Evolutionary conservation across 805 yeast genomes (phyloP).

Genomic region (Pichia paraexigua): DNA sequence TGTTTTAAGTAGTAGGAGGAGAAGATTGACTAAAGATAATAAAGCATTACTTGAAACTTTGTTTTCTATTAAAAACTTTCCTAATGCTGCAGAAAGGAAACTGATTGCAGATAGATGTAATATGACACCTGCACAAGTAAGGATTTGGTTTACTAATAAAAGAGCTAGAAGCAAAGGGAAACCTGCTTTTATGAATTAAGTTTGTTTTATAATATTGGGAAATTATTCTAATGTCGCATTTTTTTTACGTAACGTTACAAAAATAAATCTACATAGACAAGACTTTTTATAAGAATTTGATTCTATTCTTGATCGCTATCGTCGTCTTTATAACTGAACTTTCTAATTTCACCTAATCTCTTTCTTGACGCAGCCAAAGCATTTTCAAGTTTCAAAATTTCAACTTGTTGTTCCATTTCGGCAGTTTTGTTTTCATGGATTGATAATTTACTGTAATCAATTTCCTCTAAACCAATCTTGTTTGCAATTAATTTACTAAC

Average conservation of each 20-base stretch:
- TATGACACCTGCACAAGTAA: conserved; percentile 8
- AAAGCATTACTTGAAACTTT: conserved; percentile 5
- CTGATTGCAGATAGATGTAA: conserved; percentile 9
- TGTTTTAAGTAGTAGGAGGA: not conserved
- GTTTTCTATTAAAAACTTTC: conserved; percentile 6
- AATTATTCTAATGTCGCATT: too few species aligned
- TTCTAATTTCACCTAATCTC: conserved; percentile 77
- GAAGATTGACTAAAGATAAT: conserved; percentile 1
- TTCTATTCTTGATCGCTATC: conserved; percentile 42
- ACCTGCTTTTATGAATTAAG: not conserved
- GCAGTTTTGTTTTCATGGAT: conserved; percentile 76
- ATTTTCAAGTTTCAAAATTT: conserved; percentile 75
- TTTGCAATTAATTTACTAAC: conserved; percentile 31
- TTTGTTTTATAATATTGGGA: too few species aligned
- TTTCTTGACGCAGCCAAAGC: conserved; percentile 65
- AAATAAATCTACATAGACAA: too few species aligned
- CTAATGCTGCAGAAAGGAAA: conserved; percentile 12
- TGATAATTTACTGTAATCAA: conserved; percentile 61
- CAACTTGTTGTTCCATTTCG: conserved; percentile 92
- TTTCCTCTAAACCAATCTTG: conserved; percentile 29
- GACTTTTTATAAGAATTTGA: too few species aligned
- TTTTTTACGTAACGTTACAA: too few species aligned
- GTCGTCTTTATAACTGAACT: conserved; percentile 60
- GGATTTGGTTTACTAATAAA: conserved; percentile 15
- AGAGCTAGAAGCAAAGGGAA: conserved; percentile 7